phyloP scores from a whole-genome alignment of 2,329 filamentous ascomycete species.

The Diaporthe velutina region DNA sequence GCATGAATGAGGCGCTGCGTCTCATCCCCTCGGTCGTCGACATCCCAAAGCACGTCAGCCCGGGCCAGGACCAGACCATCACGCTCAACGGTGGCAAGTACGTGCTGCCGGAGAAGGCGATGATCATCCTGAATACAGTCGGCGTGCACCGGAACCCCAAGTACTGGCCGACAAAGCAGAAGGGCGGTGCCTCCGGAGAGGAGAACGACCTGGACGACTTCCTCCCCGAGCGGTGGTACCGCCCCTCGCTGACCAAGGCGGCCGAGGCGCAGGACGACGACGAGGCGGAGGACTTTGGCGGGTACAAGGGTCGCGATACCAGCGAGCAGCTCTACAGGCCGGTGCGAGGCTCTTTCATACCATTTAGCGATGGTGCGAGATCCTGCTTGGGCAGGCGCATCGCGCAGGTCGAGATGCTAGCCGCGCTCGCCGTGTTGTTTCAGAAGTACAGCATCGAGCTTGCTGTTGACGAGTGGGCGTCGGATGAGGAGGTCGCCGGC shows the following conservation, averaged over 20 bases:
- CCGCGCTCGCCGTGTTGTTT: conserved; percentile 67
- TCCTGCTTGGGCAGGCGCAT: conserved; percentile 70
- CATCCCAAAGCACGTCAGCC: conserved; percentile 76
- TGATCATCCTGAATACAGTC: conserved; percentile 68
- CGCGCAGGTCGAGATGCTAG: conserved; percentile 70
- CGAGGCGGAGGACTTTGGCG: conserved; percentile 66
- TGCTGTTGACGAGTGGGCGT: conserved; percentile 72
- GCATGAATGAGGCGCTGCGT: conserved; percentile 83
- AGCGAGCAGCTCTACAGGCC: conserved; percentile 72
- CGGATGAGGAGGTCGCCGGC: conserved; percentile 63
- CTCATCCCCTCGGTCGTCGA: conserved; percentile 78
- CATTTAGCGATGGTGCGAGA: conserved; percentile 70
- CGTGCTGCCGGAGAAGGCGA: conserved; percentile 67
- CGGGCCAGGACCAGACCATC: conserved; percentile 66
- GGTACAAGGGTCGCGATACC: conserved; percentile 71
- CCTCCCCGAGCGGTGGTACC: conserved; percentile 80
- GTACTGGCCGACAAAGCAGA: conserved; percentile 74
- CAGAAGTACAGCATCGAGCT: conserved; percentile 77
- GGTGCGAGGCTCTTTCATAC: conserved; percentile 67
- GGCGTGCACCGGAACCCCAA: conserved; percentile 76
- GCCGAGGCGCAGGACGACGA: conserved; percentile 42
- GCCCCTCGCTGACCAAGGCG: conserved; percentile 43
- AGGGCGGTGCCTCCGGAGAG: conserved; percentile 57
- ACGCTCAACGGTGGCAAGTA: conserved; percentile 69
- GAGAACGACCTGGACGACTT: conserved; percentile 75